Base-by-base conservation (phyloP, 2,329 filamentous ascomycete species). In the Colletotrichum orchidophilum region DNA sequence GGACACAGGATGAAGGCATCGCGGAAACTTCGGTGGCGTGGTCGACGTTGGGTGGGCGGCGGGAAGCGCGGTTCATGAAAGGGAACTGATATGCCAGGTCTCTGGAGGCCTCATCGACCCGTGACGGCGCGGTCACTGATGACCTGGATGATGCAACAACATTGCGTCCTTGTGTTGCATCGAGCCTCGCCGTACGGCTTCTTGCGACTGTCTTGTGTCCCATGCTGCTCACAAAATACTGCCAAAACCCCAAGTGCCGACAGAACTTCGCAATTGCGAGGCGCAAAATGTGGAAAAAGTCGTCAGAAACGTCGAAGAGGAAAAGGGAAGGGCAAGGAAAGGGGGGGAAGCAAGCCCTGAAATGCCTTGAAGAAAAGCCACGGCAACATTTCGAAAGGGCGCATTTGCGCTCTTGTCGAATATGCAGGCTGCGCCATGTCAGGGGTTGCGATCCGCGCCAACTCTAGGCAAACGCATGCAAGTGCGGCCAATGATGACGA, bases 361-460 rank as follows among this genome's bases (percentile, higher is more conserved):
- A 65, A 54, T 60, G 26, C 13, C 31, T 29, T 27, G 13, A 59
- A 50, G 8, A 27, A 11, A 58, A 54, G 15, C 39, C 12, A 42
- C 29, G 26, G 26, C 15, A 21, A 27, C 39, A 54, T 49, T 49
- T 26, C 39, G 6, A 26, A 70, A 71, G 65, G 26, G 65, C 69
- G 53, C 69, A 63, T 27, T 59, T 35, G 63, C 63, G 68, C 63
- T 68, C 54, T 68, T 64, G 60, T 63, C 33, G 15, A 9, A 18
- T 27, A 27, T 63, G 59, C 65, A 57, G 27, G 65, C 65, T 71
- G 65, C 46, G 69, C 63, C 63, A 33, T 62, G 29, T 21, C 50
- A 24, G 54, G 55, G 55, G 39, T n/a, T 13, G 33, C 33, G 24
- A 50, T 46, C 39, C 18, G 29, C 46, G 42, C 61, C 39, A 42